Percentiles rank a stretch among this genome's conserved stretches.
Evolutionary conservation across 1,284 basidiomycete genomes (phyloP).

Genomic region (Microbotryum silenes-acaulis): DNA sequence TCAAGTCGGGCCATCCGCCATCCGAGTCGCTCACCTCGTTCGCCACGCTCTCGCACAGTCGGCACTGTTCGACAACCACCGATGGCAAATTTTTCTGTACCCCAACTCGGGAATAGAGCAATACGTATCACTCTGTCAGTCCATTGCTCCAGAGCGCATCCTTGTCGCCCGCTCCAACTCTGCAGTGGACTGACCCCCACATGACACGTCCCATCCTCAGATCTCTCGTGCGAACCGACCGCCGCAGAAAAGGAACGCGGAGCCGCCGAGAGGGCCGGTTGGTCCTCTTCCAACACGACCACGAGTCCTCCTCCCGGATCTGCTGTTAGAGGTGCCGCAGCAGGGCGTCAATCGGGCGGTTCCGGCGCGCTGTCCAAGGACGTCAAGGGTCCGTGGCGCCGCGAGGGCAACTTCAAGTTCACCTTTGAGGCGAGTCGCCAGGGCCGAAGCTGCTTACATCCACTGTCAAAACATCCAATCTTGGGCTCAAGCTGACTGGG

Average conservation of each 20-base stretch:
- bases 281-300: neutral
- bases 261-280: conserved; percentile 11
- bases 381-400: conserved; percentile 31
- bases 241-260: conserved; percentile 34
- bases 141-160: too few species aligned
- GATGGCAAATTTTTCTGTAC: conserved; percentile 39
- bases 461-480: neutral
- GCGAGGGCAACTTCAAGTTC: conserved; percentile 37
- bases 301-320: neutral
- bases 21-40: neutral
- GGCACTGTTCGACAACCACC: conserved; percentile 26
- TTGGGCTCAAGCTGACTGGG: neutral
- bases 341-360: neutral
- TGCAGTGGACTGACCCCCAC: too few species aligned
- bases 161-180: too few species aligned
- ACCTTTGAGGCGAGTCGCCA: conserved; percentile 32
- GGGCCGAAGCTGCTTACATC: neutral
- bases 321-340: neutral
- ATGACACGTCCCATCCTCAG: too few species aligned
- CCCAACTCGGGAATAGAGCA: conserved; percentile 36
- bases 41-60: neutral
- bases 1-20: neutral
- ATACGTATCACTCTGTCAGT: conserved; percentile 34
- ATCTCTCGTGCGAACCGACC: conserved; percentile 38
- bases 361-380: conserved; percentile 7